Base-by-base conservation (phyloP, 2,329 filamentous ascomycete genomes). In the Cadophora luteo-olivacea region DNA sequence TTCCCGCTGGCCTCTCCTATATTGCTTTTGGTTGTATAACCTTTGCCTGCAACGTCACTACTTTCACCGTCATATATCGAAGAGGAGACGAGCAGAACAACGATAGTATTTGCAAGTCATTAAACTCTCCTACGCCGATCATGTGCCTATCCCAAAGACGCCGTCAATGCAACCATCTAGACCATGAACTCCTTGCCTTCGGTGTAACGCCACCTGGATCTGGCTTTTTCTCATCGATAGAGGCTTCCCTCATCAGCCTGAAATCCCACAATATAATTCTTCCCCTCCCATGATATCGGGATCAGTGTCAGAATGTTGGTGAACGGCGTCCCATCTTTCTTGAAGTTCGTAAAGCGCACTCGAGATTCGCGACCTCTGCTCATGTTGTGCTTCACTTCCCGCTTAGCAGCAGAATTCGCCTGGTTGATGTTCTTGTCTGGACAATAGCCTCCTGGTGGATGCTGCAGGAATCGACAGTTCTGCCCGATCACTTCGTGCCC, bases 301-400 rank as follows among this genome's bases (percentile, higher is more conserved):
- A 97, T 96, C 90, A 97, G 95, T 11, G 95, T 97, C 57, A 97
- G 84, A 7, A 97, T 82, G 75, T 98, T 98, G 78, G 97, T 88
- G 76, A 98, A 98, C 0, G 92, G 93, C 76, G 97, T 94, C 1
- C 95, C 95, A 41, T 94, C 94, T 80, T 97, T 94, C 65, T 92
- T 88, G 76, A 97, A 98, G 80, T 98, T 98, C 80, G 97, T 95
- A 33, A 97, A 81, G 75, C 92, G 95, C 72, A 95, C 92, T 78
- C 97, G 94, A 1, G 94, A 91, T 80, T 97, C 95, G 68, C 86
- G 85, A 24, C 89, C 85, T 66, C 88, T 85, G 14, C 86, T 85
- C 69, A 97, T 89, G 80, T 91, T 94, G 74, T 90, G 89, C 78
- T 95, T 97, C 66, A 97, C 82, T 71, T 93, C 94, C 69, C 87